A percentile compares a stretch with the other conserved stretches of the same genome.
Conservation (phyloP, 2,329 filamentous ascomycete genomes). For the Sporothrix curviconia region DNA sequence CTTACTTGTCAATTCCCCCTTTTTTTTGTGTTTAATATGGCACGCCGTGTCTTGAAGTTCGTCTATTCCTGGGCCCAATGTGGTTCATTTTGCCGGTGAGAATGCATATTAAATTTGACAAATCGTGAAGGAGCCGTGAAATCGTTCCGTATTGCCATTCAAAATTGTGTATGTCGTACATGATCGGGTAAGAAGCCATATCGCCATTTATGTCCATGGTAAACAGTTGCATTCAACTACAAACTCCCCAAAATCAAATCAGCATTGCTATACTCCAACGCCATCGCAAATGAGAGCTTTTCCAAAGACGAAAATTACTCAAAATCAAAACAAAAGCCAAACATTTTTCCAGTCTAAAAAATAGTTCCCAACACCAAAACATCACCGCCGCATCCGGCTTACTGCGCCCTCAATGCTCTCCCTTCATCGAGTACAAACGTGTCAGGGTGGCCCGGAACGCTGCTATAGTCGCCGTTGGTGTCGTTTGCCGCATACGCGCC, state of each 20-base stretch:
- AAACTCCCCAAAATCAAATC: neutral
- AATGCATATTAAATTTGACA: neutral
- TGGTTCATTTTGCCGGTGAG: neutral
- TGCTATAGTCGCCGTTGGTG: constrained; percentile 30
- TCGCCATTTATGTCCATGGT: too few relatives aligned
- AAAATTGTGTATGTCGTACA: too few relatives aligned
- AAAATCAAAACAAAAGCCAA: neutral
- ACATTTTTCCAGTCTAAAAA: neutral
- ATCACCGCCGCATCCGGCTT: too few relatives aligned
- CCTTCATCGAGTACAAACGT: constrained; percentile 15
- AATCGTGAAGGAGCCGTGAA: neutral
- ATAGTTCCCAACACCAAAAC: too few relatives aligned
- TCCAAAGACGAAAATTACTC: neutral
- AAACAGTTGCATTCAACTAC: neutral
- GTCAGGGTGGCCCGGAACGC: constrained; percentile 15
- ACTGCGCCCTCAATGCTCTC: constrained; percentile 25
- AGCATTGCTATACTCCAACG: neutral
- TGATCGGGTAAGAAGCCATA: too few relatives aligned
- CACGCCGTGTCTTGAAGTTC: neutral
- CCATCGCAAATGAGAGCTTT: neutral
- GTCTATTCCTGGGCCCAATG: neutral
- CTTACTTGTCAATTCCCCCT: neutral
- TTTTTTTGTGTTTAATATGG: neutral
- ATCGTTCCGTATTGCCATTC: too few relatives aligned
- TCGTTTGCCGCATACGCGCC: constrained; percentile 56